Percentiles rank a stretch among this genome's conserved stretches.
phyloP scores from a whole-genome alignment of 768 basidiomycete genomes.

The Panellus pusillus region DNA sequence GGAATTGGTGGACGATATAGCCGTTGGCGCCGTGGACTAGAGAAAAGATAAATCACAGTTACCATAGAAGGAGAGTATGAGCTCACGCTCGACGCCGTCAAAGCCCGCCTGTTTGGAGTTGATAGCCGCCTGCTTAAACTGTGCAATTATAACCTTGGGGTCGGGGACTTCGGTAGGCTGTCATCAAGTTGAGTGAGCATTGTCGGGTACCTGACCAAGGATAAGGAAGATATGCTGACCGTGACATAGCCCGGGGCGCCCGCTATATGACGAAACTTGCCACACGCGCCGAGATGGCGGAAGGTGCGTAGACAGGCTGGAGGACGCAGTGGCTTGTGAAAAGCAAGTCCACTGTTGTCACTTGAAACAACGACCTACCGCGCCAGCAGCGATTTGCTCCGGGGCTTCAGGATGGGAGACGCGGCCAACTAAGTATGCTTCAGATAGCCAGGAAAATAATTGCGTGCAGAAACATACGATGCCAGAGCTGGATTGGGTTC shows the following conservation, averaged over 20 bases:
- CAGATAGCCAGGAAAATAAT: neutral
- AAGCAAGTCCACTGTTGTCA: too few relatives aligned
- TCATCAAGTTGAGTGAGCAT: too few relatives aligned
- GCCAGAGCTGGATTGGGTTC: constrained; percentile 32
- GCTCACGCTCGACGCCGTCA: constrained; percentile 48
- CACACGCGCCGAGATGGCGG: constrained; percentile 24
- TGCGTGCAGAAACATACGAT: constrained; percentile 15
- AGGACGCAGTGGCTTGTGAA: neutral
- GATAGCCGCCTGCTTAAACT: constrained; percentile 14
- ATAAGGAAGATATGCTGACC: too few relatives aligned
- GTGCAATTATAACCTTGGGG: constrained; percentile 8
- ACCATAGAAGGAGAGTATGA: too few relatives aligned
- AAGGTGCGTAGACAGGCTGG: constrained; percentile 18
- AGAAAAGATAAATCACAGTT: neutral
- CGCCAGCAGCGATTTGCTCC: constrained; percentile 27
- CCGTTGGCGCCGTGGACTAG: constrained; percentile 46
- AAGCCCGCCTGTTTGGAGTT: too few relatives aligned
- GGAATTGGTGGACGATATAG: constrained; percentile 38
- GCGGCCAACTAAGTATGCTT: constrained; percentile 23
- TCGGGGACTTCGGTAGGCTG: constrained; percentile 13
- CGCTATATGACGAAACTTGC: constrained; percentile 24
- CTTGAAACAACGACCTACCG: constrained; percentile 11
- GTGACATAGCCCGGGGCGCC: constrained; percentile 26
- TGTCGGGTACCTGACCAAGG: too few relatives aligned
- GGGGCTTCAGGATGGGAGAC: constrained; percentile 28